Conservation (phyloP, 148 eudicot species). For the Diospyros kaki region DNA sequence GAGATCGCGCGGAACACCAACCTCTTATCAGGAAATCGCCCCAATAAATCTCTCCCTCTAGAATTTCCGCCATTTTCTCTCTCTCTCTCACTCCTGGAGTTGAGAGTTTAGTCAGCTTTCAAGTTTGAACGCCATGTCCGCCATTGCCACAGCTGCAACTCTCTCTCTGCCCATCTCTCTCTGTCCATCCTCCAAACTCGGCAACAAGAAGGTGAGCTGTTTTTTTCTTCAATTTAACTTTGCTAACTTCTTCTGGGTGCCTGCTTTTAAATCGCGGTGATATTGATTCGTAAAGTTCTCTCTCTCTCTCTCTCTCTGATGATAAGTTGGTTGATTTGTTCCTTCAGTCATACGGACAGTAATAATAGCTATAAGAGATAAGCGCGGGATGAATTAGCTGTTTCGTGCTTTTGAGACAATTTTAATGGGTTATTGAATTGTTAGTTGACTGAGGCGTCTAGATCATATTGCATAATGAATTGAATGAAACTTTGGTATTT, state of each 20-base stretch:
- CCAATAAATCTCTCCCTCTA: constrained; percentile 15
- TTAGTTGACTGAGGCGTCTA: neutral
- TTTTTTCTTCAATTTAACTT: neutral
- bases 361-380: no score
- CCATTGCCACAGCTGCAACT: constrained; percentile 65
- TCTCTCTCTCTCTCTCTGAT: neutral
- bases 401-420: neutral
- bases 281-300: neutral
- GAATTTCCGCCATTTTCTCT: constrained; percentile 9
- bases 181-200: constrained; percentile 38
- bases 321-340: neutral
- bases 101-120: neutral
- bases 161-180: constrained; percentile 62
- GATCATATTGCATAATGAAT: neutral
- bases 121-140: constrained; percentile 49
- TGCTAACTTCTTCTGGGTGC: neutral
- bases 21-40: constrained; percentile 52
- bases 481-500: neutral
- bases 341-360: no score
- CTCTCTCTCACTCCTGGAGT: constrained; percentile 4
- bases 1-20: constrained; percentile 50
- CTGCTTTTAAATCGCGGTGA: neutral
- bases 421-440: neutral
- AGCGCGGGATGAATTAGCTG: no score
- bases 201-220: constrained; percentile 40